Evolutionary conservation across 2,329 filamentous ascomycete species (phyloP), one percentile per base, ranked within the genome.

Genomic region (Verruconis gallopava): DNA sequence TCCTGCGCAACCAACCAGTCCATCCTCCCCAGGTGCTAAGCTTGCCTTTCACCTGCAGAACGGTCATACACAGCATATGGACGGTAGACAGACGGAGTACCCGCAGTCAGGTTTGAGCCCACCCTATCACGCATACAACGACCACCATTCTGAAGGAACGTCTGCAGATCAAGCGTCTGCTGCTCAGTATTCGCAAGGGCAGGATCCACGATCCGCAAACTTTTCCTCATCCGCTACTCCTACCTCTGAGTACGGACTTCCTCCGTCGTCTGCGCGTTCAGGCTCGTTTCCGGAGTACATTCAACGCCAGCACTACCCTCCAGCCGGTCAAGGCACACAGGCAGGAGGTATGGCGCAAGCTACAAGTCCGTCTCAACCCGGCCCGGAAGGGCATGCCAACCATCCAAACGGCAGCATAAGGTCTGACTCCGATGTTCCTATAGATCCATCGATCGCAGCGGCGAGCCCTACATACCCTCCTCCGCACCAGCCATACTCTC

Each of bases 401-500:
- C 66, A 72, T 74, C 77, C 82, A 70, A 73, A 75, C 69, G 71
- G 74, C 63, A 57, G 77, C 73, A 74, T 80, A 68, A 88, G 85
- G 67, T 93, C 88, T 94, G 84, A 94, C 85, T 76, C 75, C 76
- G 81, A 85, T 79, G 78, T 93, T 72, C 85, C 85, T 81, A 88
- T 93, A 95, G 89, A 95, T 93, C 86, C 88, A 58, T 93, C 86
- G 64, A 94, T 95, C 63, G 83, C 86, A 64, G 82, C 86, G 63
- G 80, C 84, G 56, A 94, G 85, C 72, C 88, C 89, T 47, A 88
- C 85, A 55, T 95, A 93, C 62, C 75, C 84, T 53, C 81, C 85
- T 53, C 82, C 85, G 50, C 75, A 77, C 49, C 68, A 72, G 60
- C 75, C 78, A 59, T 93, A 93, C 64, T 89, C 86, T 53, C 85